Evolutionary conservation across 2,329 filamentous ascomycete species (phyloP), one percentile per base, ranked within the genome.

Genomic region (Cordyceps cateniannulata): DNA sequence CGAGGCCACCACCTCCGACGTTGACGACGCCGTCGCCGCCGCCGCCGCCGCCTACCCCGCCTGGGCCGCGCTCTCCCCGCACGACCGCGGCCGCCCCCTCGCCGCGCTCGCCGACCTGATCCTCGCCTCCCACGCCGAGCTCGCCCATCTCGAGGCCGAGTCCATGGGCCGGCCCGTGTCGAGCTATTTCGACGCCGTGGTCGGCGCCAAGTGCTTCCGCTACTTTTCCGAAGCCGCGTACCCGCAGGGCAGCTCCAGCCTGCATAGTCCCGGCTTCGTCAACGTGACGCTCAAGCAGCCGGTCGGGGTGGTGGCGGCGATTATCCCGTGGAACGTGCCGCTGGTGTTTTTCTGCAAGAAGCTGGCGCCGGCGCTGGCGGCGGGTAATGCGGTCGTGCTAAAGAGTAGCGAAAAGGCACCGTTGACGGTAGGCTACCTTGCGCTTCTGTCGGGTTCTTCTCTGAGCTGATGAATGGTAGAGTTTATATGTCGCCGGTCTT

Each of bases 291-390:
- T 80, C 0, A 75, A 76, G 16, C 78, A 83, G 67, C 81, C 81
- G 0, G 77, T 74, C 47, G 80, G 81, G n/a, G 80, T 83, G 2
- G 77, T 76, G 0, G 82, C 75, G 2, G 74, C 73, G n/a, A 86
- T 86, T 59, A 82, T 85, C 55, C 83, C 83, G 0, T 86, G 82
- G 81, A 85, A 85, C 63, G 75, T 74, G 0, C 76, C 81, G 0
- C 64, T 83, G 3, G 59, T 77, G 1, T 77, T 79, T 63, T 73
- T 81, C 29, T 72, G 70, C 0, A 69, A 71, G 63, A 85, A 85
- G 68, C 64, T 77, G 35, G 80, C 76, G 0, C 78, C 81, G 0
- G 80, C 80, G 0, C 67, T 84, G 35, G 76, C 75, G 3, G 72
- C 76, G 0, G 80, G 80, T 16, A 80, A 80, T 66, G 77, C 77